These are phyloP conservation scores for Alternaria angustiovoidea DNA, from an alignment of 2,329 filamentous ascomycete genomes.

Conservation along the genomic window DNA sequence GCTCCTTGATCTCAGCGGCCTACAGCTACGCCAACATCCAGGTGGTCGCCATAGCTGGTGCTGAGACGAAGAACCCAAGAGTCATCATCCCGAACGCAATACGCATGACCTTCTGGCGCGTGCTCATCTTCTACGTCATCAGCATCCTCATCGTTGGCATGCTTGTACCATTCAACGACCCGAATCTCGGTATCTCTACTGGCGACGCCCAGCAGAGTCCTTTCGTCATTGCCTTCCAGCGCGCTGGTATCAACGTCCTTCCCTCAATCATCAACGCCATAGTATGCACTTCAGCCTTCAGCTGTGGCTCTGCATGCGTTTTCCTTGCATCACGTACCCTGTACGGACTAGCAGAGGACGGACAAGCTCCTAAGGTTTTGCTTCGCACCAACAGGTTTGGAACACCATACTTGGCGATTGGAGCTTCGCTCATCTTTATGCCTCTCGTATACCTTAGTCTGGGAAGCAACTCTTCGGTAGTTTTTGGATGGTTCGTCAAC, in stretches of 20 bases:
- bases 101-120: conserved; percentile 61
- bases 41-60: conserved; percentile 39
- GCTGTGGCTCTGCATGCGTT: conserved; percentile 4
- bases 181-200: conserved; percentile 56
- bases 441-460: conserved; percentile 66
- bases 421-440: conserved; percentile 63
- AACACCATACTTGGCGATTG: conserved; percentile 72
- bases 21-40: conserved; percentile 42
- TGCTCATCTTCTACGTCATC: conserved; percentile 62
- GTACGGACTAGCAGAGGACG: conserved; percentile 23
- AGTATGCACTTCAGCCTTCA: conserved; percentile 71
- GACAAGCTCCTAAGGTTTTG: conserved; percentile 26
- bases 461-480: conserved; percentile 48
- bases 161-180: conserved; percentile 63
- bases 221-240: conserved; percentile 70
- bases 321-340: conserved; percentile 20
- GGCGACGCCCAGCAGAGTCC: conserved; percentile 38
- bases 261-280: conserved; percentile 78
- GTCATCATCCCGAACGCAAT: conserved; percentile 60
- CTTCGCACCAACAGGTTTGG: conserved; percentile 60
- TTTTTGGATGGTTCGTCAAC: conserved; percentile 73
- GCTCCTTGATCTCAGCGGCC: conserved; percentile 61
- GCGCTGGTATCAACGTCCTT: conserved; percentile 71
- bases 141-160: conserved; percentile 63
- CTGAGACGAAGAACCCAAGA: conserved; percentile 42